Percentiles rank a stretch among this genome's conserved stretches.
phyloP scores from a whole-genome alignment of 495 filamentous ascomycete species.

The Letharia columbiana region DNA sequence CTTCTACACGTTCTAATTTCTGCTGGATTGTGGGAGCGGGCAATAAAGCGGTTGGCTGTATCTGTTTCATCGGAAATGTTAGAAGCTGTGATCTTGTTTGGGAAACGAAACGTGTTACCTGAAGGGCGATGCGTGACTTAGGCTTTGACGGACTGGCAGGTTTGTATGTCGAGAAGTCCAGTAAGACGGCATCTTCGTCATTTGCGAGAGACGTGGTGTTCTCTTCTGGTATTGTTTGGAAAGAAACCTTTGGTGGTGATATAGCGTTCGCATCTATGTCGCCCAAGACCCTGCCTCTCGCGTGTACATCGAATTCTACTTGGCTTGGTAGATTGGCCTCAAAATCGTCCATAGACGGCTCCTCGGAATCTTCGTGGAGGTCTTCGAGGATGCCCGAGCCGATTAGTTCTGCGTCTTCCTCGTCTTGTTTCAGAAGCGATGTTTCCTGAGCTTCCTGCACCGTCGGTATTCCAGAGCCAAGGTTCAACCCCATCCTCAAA shows the following conservation, averaged over 20 bases:
- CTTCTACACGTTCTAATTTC: conserved; percentile 40
- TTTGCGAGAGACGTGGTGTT: conserved; percentile 26
- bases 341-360: conserved; percentile 28
- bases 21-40: conserved; percentile 30
- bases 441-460: conserved; percentile 36
- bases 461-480: conserved; percentile 50
- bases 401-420: conserved; percentile 33
- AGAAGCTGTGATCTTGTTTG: conserved; percentile 23
- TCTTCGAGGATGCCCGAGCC: conserved; percentile 47
- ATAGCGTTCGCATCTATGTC: conserved; percentile 39
- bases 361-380: conserved; percentile 41
- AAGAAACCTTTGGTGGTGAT: conserved; percentile 40
- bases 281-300: conserved; percentile 32
- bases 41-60: conserved; percentile 24
- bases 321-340: conserved; percentile 30
- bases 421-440: conserved; percentile 23
- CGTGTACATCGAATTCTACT: conserved; percentile 12
- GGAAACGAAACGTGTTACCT: conserved; percentile 29
- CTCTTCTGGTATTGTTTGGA: conserved; percentile 36
- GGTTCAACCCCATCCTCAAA: conserved; percentile 62
- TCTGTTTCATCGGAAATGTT: conserved; percentile 19
- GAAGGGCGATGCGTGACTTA: conserved; percentile 29
- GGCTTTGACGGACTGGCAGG: conserved; percentile 27
- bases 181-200: conserved; percentile 35
- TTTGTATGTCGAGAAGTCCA: conserved; percentile 33